Percentiles rank a stretch among this genome's conserved stretches.
Conservation (phyloP, 768 basidiomycete genomes). For the Mycena vulgaris region DNA sequence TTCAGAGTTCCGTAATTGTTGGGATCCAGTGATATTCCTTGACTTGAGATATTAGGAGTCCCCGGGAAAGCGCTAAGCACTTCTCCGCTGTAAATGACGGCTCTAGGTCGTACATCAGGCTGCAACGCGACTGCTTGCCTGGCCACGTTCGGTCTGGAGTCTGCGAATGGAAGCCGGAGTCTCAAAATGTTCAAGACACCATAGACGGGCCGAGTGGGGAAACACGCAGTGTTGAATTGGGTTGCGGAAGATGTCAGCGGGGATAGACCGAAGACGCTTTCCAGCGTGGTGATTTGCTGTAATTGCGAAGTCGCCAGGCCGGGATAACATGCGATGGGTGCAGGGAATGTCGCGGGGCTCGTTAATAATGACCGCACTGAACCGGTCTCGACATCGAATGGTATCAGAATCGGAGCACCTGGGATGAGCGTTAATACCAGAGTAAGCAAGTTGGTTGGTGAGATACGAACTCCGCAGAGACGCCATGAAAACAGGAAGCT, state of each 20-base stretch:
- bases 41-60: conserved; percentile 45
- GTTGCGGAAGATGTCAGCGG: conserved; percentile 44
- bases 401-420: conserved; percentile 38
- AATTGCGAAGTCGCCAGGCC: conserved; percentile 57
- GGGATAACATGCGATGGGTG: conserved; percentile 76
- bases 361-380: conserved; percentile 59
- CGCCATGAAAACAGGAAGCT: conserved; percentile 64
- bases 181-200: conserved; percentile 71
- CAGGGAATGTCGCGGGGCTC: conserved; percentile 66
- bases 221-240: conserved; percentile 67
- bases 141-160: conserved; percentile 57
- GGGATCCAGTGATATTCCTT: conserved; percentile 57
- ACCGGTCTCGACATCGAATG: conserved; percentile 43
- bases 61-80: conserved; percentile 64
- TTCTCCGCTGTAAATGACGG: conserved; percentile 67
- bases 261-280: conserved; percentile 70
- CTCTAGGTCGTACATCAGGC: conserved; percentile 61
- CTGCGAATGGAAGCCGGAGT: conserved; percentile 71
- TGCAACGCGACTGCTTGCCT: conserved; percentile 68
- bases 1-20: conserved; percentile 70
- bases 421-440: conserved; percentile 1
- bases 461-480: conserved; percentile 54
- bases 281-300: conserved; percentile 62
- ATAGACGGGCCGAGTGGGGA: conserved; percentile 72
- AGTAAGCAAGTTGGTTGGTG: conserved; percentile 62